phyloP scores from a whole-genome alignment of 2,329 filamentous ascomycete species.

The Aspergillus novoparasiticus region DNA sequence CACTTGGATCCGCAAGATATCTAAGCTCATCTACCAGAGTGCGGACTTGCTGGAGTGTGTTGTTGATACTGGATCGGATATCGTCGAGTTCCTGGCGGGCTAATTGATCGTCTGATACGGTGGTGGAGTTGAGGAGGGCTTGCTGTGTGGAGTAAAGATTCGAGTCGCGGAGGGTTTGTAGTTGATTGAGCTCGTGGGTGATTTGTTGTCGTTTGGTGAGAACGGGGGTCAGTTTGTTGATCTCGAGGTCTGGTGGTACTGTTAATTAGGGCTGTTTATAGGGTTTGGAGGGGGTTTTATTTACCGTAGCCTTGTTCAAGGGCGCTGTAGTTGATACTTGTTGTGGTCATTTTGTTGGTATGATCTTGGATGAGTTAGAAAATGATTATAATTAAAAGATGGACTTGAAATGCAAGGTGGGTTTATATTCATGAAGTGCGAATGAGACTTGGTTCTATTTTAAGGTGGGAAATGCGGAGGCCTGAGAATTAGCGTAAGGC shows the following conservation, averaged over 20 bases:
- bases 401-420: background rate
- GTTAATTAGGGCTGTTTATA: background rate
- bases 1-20: background rate
- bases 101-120: slow-evolving; percentile 11
- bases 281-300: background rate
- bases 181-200: background rate
- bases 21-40: slow-evolving; percentile 1
- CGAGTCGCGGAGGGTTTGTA: background rate
- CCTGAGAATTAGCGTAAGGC: background rate
- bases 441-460: background rate
- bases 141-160: slow-evolving; percentile 16
- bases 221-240: background rate
- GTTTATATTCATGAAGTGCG: background rate
- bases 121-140: slow-evolving; percentile 14
- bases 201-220: slow-evolving; percentile 5
- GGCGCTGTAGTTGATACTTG: background rate
- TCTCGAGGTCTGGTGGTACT: background rate
- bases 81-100: slow-evolving; percentile 2
- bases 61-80: background rate
- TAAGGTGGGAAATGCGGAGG: background rate
- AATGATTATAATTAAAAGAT: too few relatives aligned
- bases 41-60: background rate
- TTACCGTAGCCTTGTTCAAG: background rate
- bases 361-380: too few relatives aligned
- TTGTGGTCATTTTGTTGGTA: background rate